These are phyloP conservation scores for Monilinia aucupariae DNA, from an alignment of 2,329 filamentous ascomycete genomes.

Conservation along the genomic window DNA sequence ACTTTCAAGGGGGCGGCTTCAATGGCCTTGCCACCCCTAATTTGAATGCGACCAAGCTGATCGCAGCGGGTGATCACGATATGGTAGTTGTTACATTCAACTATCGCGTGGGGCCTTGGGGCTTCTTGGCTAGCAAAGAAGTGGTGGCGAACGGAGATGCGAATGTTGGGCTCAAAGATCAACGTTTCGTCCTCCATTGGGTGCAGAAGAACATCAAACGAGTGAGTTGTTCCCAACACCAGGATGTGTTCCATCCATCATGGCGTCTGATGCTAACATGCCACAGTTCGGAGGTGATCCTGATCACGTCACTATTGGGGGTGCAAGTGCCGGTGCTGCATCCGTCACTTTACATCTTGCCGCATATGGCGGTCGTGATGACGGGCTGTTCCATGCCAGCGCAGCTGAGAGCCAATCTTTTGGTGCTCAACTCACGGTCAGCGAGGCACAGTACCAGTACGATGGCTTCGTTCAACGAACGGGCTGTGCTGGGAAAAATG, in stretches of 20 bases:
- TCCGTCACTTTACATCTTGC: constrained; percentile 61
- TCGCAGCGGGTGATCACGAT: constrained; percentile 50
- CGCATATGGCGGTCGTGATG: constrained; percentile 46
- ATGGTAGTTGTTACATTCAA: constrained; percentile 70
- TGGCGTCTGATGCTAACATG: constrained; percentile 5
- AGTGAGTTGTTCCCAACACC: constrained; percentile 30
- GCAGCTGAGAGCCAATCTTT: constrained; percentile 50
- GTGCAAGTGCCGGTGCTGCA: constrained; percentile 62
- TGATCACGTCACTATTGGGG: constrained; percentile 60
- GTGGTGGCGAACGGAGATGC: constrained; percentile 45
- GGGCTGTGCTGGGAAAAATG: constrained; percentile 37
- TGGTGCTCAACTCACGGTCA: constrained; percentile 42
- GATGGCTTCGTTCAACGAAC: constrained; percentile 43
- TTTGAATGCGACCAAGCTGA: constrained; percentile 56
- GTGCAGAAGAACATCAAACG: constrained; percentile 57
- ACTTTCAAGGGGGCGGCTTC: constrained; percentile 57
- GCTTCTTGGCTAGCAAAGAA: constrained; percentile 61
- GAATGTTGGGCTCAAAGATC: constrained; percentile 67
- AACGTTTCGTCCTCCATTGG: constrained; percentile 65
- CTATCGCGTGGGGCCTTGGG: constrained; percentile 69
- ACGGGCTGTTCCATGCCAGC: constrained; percentile 47
- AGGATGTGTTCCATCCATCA: background rate
- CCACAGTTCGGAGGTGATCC: constrained; percentile 63
- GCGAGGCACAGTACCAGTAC: constrained; percentile 49
- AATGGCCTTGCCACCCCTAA: constrained; percentile 45